Conservation (phyloP, 139 green algal species). For the Coccomyxa sp. region DNA sequence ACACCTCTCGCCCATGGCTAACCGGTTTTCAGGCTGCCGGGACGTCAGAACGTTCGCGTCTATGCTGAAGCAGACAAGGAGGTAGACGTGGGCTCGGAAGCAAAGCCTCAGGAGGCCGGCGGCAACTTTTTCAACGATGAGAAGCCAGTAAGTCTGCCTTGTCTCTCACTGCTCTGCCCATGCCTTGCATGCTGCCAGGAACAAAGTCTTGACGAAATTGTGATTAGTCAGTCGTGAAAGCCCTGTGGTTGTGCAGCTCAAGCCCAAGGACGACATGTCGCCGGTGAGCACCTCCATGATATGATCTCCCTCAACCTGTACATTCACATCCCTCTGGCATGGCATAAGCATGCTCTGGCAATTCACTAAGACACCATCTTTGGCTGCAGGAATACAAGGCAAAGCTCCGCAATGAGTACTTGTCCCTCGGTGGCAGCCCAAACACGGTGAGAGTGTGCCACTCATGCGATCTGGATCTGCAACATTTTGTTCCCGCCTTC, state of each 20-base stretch:
- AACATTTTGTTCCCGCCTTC: neutral
- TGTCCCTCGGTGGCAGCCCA: constrained; percentile 39
- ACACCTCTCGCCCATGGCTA: neutral
- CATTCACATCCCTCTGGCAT: neutral
- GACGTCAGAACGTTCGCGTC: neutral
- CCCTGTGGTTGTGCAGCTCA: neutral
- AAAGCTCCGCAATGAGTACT: constrained; percentile 52
- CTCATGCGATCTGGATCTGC: neutral
- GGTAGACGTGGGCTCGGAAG: neutral
- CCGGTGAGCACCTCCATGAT: neutral
- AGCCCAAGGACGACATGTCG: constrained; percentile 30
- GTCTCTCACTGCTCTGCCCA: neutral
- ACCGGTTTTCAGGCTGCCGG: neutral
- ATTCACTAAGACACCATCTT: neutral
- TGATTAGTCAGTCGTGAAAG: neutral
- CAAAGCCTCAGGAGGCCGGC: neutral
- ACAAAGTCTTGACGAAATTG: neutral
- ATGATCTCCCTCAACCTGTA: neutral
- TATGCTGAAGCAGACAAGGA: neutral
- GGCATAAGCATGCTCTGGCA: neutral
- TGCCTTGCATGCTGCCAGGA: neutral
- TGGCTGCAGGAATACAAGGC: constrained; percentile 44
- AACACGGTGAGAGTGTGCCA: constrained; percentile 35
- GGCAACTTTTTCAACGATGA: constrained; percentile 19
- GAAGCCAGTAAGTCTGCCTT: neutral